phyloP scores from a whole-genome alignment of 192 early-diverging fungal species.

The Coemansia sp. region DNA sequence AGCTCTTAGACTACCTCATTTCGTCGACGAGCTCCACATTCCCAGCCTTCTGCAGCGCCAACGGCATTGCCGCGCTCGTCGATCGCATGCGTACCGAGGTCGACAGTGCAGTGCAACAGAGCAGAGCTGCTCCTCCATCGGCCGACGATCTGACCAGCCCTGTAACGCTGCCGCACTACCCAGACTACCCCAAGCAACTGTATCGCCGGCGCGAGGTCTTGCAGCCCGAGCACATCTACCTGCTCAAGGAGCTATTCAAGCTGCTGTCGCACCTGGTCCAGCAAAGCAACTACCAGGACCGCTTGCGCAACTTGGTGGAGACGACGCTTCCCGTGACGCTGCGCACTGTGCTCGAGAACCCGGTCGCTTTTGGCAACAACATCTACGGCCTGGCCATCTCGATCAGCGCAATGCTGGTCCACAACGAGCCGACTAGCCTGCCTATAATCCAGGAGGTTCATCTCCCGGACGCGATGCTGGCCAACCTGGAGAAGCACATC shows the following conservation, averaged over 20 bases:
- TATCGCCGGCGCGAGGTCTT: constrained; percentile 50
- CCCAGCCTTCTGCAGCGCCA: constrained; percentile 71
- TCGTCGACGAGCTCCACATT: constrained; percentile 70
- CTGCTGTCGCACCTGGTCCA: constrained; percentile 92
- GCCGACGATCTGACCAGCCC: constrained; percentile 40
- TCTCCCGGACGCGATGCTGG: constrained; percentile 78
- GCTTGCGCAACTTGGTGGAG: constrained; percentile 92
- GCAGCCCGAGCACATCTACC: constrained; percentile 64
- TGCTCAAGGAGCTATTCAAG: constrained; percentile 87
- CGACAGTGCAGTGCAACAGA: constrained; percentile 13
- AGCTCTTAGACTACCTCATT: constrained; percentile 76
- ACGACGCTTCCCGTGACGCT: constrained; percentile 73
- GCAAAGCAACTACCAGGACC: constrained; percentile 81
- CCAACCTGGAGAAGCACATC: constrained; percentile 59
- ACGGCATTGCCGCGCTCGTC: constrained; percentile 74
- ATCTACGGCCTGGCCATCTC: constrained; percentile 85
- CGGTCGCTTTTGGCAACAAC: constrained; percentile 72
- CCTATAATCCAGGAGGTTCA: constrained; percentile 89
- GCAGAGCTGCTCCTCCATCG: constrained; percentile 19
- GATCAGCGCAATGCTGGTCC: constrained; percentile 91
- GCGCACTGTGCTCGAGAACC: constrained; percentile 63
- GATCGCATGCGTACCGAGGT: constrained; percentile 63
- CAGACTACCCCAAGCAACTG: constrained; percentile 22
- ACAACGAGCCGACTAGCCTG: constrained; percentile 96
- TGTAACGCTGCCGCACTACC: constrained; percentile 11